phyloP scores from a whole-genome alignment of 2,329 filamentous ascomycete genomes.

The Aspergillus ochraceoroseus region DNA sequence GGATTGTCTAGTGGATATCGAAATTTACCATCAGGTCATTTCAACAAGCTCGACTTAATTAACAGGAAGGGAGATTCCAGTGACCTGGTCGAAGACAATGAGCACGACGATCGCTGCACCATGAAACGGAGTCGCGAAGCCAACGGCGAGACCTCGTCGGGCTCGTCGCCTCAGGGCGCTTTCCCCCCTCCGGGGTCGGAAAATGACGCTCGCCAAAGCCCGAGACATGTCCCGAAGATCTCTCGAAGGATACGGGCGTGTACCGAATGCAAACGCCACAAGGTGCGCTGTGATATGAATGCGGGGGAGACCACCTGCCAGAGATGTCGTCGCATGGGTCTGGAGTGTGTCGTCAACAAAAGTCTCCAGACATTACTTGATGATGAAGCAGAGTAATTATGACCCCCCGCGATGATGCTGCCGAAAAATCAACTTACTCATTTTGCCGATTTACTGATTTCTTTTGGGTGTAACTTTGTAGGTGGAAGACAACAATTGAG shows the following conservation, averaged over 20 bases:
- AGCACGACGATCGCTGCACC: slow-evolving; percentile 16
- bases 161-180: slow-evolving; percentile 30
- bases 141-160: slow-evolving; percentile 36
- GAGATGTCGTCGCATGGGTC: slow-evolving; percentile 47
- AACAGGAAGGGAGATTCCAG: slow-evolving; percentile 18
- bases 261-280: slow-evolving; percentile 52
- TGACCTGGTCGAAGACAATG: slow-evolving; percentile 23
- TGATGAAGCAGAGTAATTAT: slow-evolving; percentile 46
- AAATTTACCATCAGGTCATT: too few relatives aligned
- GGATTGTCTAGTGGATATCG: background rate
- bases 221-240: slow-evolving; percentile 38
- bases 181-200: slow-evolving; percentile 24
- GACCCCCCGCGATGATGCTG: slow-evolving; percentile 1
- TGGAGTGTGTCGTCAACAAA: slow-evolving; percentile 52
- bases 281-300: slow-evolving; percentile 53
- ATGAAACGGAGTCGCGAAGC: slow-evolving; percentile 41
- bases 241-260: slow-evolving; percentile 48
- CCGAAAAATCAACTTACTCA: background rate
- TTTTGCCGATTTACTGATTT: slow-evolving; percentile 13
- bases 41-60: too few relatives aligned
- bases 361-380: slow-evolving; percentile 48
- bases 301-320: slow-evolving; percentile 47
- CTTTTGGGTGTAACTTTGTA: slow-evolving; percentile 14
- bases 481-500: slow-evolving; percentile 40
- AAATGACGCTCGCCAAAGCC: slow-evolving; percentile 25